Percentiles rank a stretch among this genome's conserved stretches.
phyloP scores from a whole-genome alignment of 139 green algal genomes.

The Eudorina sp. region DNA sequence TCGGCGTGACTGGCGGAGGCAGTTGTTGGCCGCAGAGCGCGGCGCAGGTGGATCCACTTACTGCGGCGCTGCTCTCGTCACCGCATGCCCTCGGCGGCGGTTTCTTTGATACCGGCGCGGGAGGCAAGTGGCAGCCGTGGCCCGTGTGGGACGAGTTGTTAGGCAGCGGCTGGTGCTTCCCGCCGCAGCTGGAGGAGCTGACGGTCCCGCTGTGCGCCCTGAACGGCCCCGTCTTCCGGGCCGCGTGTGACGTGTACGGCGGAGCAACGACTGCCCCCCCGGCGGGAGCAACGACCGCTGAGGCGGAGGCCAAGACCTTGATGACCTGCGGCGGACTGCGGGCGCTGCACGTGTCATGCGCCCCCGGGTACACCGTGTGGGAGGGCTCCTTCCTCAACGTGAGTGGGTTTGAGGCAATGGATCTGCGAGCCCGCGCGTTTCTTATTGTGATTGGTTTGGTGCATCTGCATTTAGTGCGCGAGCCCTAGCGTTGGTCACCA shows the following conservation, averaged over 20 bases:
- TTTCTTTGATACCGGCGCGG: too few relatives aligned
- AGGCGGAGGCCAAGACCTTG: not conserved
- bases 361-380: conserved; percentile 1
- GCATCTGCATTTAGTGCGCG: too few relatives aligned
- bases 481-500: too few relatives aligned
- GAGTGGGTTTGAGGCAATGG: not conserved
- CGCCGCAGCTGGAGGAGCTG: not conserved
- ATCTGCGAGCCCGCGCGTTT: too few relatives aligned
- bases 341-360: not conserved
- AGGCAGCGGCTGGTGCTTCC: conserved; percentile 13
- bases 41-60: too few relatives aligned
- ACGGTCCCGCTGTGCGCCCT: conserved; percentile 23
- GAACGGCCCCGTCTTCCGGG: conserved; percentile 7
- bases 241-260: not conserved
- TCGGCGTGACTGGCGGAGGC: too few relatives aligned
- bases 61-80: too few relatives aligned
- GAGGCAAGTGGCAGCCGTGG: too few relatives aligned
- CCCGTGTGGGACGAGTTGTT: too few relatives aligned
- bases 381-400: conserved; percentile 24
- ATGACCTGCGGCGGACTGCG: not conserved
- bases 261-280: not conserved
- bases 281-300: not conserved
- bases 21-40: too few relatives aligned
- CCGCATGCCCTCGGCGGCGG: too few relatives aligned
- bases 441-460: too few relatives aligned